A percentile compares a stretch with the other conserved stretches of the same genome.
Evolutionary conservation across 441 rosid species (phyloP).

Genomic region (Euphorbia corollata): DNA sequence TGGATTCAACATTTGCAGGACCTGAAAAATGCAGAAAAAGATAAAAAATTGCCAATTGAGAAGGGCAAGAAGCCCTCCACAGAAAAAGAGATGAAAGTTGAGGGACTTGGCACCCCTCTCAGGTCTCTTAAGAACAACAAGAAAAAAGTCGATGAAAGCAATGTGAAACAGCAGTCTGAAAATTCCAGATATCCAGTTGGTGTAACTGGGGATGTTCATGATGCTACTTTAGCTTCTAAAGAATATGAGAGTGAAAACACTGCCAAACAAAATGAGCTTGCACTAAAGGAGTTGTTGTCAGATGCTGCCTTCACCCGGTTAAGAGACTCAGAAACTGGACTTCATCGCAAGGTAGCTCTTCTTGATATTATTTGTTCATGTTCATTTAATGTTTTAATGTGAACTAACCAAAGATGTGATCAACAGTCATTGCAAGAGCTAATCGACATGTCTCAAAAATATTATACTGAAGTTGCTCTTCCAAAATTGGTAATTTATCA

Average conservation of each 20-base stretch:
- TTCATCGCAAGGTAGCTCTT: slow-evolving; percentile 44
- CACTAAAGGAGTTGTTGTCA: slow-evolving; percentile 38
- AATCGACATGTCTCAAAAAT: slow-evolving; percentile 41
- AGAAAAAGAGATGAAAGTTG: slow-evolving; percentile 75
- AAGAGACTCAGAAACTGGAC: slow-evolving; percentile 46
- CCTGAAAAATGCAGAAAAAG: slow-evolving; percentile 67
- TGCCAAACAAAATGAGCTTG: slow-evolving; percentile 28
- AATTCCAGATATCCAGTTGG: slow-evolving; percentile 32
- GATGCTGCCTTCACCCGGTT: slow-evolving; percentile 42
- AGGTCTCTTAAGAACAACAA: slow-evolving; percentile 69
- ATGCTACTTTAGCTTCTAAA: slow-evolving; percentile 31
- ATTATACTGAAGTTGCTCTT: slow-evolving; percentile 53
- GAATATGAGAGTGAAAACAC: slow-evolving; percentile 38
- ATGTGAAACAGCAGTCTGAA: slow-evolving; percentile 34
- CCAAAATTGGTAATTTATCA: slow-evolving; percentile 54
- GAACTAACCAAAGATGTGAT: slow-evolving; percentile 31
- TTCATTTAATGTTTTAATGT: slow-evolving; percentile 16
- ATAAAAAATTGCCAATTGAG: slow-evolving; percentile 57
- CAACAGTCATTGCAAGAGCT: slow-evolving; percentile 50
- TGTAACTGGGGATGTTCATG: slow-evolving; percentile 36
- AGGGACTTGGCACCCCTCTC: slow-evolving; percentile 97
- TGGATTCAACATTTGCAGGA: slow-evolving; percentile 69
- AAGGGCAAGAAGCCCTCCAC: slow-evolving; percentile 44
- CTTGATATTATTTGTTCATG: slow-evolving; percentile 19
- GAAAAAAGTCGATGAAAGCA: slow-evolving; percentile 50